Evolutionary conservation across 2,329 filamentous ascomycete genomes (phyloP).

Genomic region (Fusarium tanahbumbuense): DNA sequence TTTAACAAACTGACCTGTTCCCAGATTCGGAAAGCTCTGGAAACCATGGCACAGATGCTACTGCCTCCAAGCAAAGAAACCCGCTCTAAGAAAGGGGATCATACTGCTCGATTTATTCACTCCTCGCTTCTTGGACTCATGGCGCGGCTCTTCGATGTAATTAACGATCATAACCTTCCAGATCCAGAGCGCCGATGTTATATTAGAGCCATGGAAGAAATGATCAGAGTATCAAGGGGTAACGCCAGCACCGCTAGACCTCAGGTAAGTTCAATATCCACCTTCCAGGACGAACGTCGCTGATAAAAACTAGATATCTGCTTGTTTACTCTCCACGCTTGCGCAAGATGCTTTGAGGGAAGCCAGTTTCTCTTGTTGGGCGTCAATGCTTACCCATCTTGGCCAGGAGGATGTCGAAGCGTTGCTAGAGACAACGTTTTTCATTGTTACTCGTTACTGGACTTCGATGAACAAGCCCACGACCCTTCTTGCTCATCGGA

Average conservation of each 20-base stretch:
- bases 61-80: constrained; percentile 55
- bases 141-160: constrained; percentile 79
- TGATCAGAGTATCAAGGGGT: constrained; percentile 80
- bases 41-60: constrained; percentile 58
- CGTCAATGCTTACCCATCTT: constrained; percentile 78
- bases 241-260: constrained; percentile 84
- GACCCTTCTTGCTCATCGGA: constrained; percentile 67
- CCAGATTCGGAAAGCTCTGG: constrained; percentile 62
- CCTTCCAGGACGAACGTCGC: background rate
- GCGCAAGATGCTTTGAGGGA: constrained; percentile 79
- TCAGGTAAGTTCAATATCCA: constrained; percentile 68
- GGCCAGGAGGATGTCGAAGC: constrained; percentile 82
- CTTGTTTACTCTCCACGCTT: constrained; percentile 89
- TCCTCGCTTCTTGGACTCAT: constrained; percentile 88
- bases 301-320: constrained; percentile 74
- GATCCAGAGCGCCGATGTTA: constrained; percentile 78
- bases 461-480: constrained; percentile 69
- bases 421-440: constrained; percentile 89
- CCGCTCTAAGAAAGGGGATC: constrained; percentile 64
- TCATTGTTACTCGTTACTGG: constrained; percentile 89
- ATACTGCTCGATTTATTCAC: constrained; percentile 81
- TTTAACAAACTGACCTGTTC: constrained; percentile 42
- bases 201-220: constrained; percentile 86
- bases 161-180: constrained; percentile 75
- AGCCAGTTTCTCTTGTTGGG: constrained; percentile 86